phyloP scores from a whole-genome alignment of 176 grass and related monocot genomes.

The Aegilops tauschii region DNA sequence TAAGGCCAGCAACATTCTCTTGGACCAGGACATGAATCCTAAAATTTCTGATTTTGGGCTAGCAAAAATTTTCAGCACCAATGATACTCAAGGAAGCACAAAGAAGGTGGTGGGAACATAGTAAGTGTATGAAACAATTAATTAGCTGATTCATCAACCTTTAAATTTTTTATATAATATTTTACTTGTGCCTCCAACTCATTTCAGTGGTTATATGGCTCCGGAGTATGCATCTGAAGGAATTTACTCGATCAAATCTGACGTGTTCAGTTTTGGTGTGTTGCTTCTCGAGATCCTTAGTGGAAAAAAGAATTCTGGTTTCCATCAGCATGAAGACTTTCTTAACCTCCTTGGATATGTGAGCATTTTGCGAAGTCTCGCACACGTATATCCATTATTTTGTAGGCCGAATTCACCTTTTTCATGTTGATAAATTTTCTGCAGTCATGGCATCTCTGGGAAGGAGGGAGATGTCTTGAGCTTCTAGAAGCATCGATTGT shows the following conservation, averaged over 20 bases:
- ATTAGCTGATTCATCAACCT: background rate
- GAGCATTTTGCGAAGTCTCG: background rate
- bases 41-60: conserved; percentile 48
- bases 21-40: conserved; percentile 32
- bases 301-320: background rate
- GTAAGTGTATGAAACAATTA: conserved; percentile 17
- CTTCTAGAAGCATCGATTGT: conserved; percentile 18
- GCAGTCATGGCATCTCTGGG: conserved; percentile 34
- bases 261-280: background rate
- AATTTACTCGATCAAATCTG: background rate
- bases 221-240: background rate
- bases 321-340: background rate
- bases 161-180: background rate
- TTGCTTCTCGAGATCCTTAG: background rate
- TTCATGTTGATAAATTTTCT: background rate
- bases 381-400: too few species aligned
- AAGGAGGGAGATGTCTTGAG: conserved; percentile 14
- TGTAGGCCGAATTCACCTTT: background rate
- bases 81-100: conserved; percentile 31
- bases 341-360: background rate
- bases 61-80: conserved; percentile 26
- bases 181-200: background rate
- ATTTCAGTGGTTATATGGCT: background rate
- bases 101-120: conserved; percentile 35
- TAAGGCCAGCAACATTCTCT: conserved; percentile 42